Percentiles rank a stretch among this genome's conserved stretches.
Conservation (phyloP, 2,329 filamentous ascomycete genomes). For the Epichloe glyceriae region DNA sequence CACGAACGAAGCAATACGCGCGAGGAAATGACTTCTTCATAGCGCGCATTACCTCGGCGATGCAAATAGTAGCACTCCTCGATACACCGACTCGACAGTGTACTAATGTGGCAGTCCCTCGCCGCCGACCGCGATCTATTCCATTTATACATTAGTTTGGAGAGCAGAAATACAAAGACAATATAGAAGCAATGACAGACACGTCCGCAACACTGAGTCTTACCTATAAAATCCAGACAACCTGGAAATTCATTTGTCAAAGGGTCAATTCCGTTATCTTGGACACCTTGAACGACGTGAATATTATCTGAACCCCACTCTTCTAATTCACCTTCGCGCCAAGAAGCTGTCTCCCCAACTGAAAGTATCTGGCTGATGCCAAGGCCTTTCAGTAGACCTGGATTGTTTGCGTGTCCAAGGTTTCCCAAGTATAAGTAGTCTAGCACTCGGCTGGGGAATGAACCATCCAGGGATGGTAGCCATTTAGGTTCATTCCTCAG, state of each 20-base stretch:
- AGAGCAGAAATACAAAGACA: background rate
- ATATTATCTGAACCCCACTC: conserved; percentile 69
- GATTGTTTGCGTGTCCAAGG: conserved; percentile 85
- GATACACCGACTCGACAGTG: conserved; percentile 96
- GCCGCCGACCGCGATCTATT: conserved; percentile 62
- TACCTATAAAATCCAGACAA: conserved; percentile 87
- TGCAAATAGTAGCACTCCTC: conserved; percentile 91
- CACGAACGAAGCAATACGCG: conserved; percentile 93
- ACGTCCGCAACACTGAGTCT: background rate
- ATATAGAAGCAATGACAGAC: background rate
- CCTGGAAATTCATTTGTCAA: conserved; percentile 73
- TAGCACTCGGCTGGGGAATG: conserved; percentile 74
- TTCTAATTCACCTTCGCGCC: conserved; percentile 58
- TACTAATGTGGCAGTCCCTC: conserved; percentile 76
- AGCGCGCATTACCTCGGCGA: conserved; percentile 92
- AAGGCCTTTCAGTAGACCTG: conserved; percentile 62
- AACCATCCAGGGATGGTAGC: conserved; percentile 77
- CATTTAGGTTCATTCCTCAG: conserved; percentile 57
- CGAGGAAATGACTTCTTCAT: conserved; percentile 72
- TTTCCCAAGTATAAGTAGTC: conserved; percentile 97
- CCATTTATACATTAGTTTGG: background rate
- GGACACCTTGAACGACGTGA: conserved; percentile 70
- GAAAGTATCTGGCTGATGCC: conserved; percentile 83
- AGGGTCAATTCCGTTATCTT: conserved; percentile 94
- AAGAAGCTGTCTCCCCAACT: conserved; percentile 78